Evolutionary conservation across 768 basidiomycete species (phyloP).

Genomic region (Mycena vulgaris): DNA sequence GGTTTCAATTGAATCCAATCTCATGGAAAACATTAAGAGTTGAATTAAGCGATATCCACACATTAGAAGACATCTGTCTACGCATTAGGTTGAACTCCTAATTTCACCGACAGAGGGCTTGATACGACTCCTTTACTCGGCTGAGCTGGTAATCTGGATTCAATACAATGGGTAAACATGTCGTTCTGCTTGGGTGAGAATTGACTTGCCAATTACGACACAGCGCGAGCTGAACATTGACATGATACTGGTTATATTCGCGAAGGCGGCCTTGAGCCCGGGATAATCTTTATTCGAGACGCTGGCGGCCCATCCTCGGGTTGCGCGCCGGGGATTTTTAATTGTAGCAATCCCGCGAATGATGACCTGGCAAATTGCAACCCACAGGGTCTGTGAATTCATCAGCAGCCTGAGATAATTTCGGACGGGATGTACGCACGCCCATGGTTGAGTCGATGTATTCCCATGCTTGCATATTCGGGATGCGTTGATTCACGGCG

Average conservation of each 20-base stretch:
- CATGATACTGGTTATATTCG: slow-evolving; percentile 20
- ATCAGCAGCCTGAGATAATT: neutral
- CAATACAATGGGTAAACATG: neutral
- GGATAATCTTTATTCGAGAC: slow-evolving; percentile 25
- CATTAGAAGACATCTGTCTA: no score
- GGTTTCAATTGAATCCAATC: no score
- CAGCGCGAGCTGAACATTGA: slow-evolving; percentile 18
- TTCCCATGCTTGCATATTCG: slow-evolving; percentile 28
- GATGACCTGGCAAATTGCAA: slow-evolving; percentile 25
- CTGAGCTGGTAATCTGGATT: slow-evolving; percentile 27
- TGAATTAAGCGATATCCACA: no score
- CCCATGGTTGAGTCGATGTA: slow-evolving; percentile 31
- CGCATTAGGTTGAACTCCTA: no score
- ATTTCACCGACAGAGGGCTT: slow-evolving; percentile 39
- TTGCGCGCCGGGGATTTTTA: slow-evolving; percentile 20
- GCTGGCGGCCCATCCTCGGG: slow-evolving; percentile 21
- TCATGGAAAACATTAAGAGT: no score
- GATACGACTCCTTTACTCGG: slow-evolving; percentile 11
- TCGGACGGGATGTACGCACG: neutral
- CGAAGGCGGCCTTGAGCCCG: slow-evolving; percentile 18
- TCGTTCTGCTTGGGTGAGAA: no score
- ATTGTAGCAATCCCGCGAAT: slow-evolving; percentile 29
- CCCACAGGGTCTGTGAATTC: slow-evolving; percentile 27
- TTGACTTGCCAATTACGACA: slow-evolving; percentile 26
- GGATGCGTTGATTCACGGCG: slow-evolving; percentile 15